Evolutionary conservation across 345 rosid genomes (phyloP), one percentile per base, ranked within the genome.

Genomic region (Salix brachista): DNA sequence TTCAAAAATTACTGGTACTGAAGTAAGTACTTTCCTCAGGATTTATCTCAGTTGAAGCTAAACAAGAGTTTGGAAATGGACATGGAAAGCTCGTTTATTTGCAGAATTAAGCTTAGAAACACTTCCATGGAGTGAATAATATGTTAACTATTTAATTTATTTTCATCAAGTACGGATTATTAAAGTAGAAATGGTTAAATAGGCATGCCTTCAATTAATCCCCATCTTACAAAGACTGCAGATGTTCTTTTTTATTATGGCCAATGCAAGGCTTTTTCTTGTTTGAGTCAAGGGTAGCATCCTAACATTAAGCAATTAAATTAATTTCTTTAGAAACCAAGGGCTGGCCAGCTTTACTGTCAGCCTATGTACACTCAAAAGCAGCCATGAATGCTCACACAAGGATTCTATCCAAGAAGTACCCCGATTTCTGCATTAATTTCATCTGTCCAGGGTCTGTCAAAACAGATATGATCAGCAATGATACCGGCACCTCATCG

Each of bases 401-500:
- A 1, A 83, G 83, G 77, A 61, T 87, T 65, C 71, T 87, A 21
- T 83, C 86, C 46, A 73, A 73, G 66, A 83, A 70, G 39, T 19
- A 75, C 54, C 73, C 78, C 1, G 26, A 67, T 25, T 64, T 80
- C 70, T 66, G 54, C 68, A 66, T 80, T 67, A 84, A 84, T 52
- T 71, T 80, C 11, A 79, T 83, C 4, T 75, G 81, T 41, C 87
- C 86, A 7, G 87, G 87, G 28, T 83, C 10, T 52, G 79, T 83
- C 54, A 78, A 50, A 69, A 85, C 85, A 1, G 83, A 87, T 44
- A 67, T 81, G 17, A 30, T 28, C 30, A 85, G 42, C 64, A 39
- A 8, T 80, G 65, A 79, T 28, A 64, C 8, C 8, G 86, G 90
- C 23, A 8, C 36, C 18, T 32, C 74, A 17, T 25, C 81, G 11